phyloP scores from a whole-genome alignment of 805 yeast genomes.

The Dipodascus geniculatus region DNA sequence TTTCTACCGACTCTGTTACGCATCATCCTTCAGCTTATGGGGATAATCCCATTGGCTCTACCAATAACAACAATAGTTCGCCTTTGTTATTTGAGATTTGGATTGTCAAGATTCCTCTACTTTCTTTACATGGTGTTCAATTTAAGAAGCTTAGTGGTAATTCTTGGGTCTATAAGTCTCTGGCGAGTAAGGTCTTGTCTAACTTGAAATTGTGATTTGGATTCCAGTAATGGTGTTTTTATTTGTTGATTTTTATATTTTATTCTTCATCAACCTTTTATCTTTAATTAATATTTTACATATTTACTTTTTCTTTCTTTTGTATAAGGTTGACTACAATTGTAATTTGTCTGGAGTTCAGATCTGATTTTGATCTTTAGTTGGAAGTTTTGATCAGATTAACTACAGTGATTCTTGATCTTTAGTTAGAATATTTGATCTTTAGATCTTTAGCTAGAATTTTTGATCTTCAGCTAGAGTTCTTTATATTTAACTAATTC shows the following conservation, averaged over 20 bases:
- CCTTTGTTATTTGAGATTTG: constrained; percentile 85
- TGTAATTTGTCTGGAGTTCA: too few species aligned
- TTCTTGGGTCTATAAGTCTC: constrained; percentile 87
- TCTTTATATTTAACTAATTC: too few species aligned
- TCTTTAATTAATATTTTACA: not conserved
- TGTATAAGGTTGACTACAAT: too few species aligned
- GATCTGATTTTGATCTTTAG: too few species aligned
- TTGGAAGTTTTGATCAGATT: too few species aligned
- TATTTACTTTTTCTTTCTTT: not conserved
- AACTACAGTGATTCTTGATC: too few species aligned
- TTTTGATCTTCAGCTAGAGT: too few species aligned
- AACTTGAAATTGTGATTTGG: constrained; percentile 46
- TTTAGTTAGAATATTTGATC: too few species aligned
- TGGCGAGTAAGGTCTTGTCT: constrained; percentile 73
- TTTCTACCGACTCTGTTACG: constrained; percentile 24
- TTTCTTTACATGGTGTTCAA: constrained; percentile 86
- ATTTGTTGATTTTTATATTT: not conserved
- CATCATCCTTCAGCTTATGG: constrained; percentile 20
- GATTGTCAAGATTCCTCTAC: constrained; percentile 82
- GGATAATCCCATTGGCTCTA: constrained; percentile 27
- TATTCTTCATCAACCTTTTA: not conserved
- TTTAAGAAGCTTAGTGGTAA: constrained; percentile 89
- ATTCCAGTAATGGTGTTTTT: too few species aligned
- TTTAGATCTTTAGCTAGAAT: too few species aligned
- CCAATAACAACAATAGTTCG: constrained; percentile 20